phyloP scores from a whole-genome alignment of 345 rosid species.

The Abelmoschus esculentus region DNA sequence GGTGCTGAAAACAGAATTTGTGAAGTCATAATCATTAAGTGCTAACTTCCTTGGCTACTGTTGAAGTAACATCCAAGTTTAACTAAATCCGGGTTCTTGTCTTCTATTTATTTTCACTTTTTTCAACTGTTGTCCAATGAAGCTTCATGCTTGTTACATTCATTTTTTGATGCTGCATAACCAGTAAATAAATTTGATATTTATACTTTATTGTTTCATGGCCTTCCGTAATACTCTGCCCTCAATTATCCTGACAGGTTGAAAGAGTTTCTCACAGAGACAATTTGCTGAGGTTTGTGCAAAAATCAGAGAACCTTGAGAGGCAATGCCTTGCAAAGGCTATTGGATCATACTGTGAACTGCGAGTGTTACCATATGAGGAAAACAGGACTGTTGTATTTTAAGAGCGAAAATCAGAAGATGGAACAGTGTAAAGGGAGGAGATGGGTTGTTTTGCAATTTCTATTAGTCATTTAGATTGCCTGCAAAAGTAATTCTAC shows the following conservation, averaged over 20 bases:
- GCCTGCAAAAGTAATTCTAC: too few species aligned
- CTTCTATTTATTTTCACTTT: neutral
- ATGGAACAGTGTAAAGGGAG: too few species aligned
- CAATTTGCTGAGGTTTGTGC: conserved; percentile 66
- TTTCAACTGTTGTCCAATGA: neutral
- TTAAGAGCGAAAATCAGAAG: too few species aligned
- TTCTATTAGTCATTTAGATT: too few species aligned
- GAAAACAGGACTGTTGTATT: too few species aligned
- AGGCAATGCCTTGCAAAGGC: conserved; percentile 62
- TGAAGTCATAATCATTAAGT: neutral
- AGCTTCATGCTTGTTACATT: neutral
- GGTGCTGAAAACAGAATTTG: neutral
- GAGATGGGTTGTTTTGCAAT: too few species aligned
- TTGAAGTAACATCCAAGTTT: neutral
- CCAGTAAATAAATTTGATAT: neutral
- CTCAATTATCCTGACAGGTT: conserved; percentile 42
- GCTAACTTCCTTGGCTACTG: neutral
- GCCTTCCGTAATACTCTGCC: neutral
- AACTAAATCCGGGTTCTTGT: neutral
- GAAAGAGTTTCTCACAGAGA: conserved; percentile 93
- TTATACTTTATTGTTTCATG: neutral
- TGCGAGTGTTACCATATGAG: too few species aligned
- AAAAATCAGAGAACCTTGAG: conserved; percentile 89
- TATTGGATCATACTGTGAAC: too few species aligned
- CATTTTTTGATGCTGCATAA: neutral